Conservation (phyloP, 306 rosid genomes). For the Medicago ruthenica region DNA sequence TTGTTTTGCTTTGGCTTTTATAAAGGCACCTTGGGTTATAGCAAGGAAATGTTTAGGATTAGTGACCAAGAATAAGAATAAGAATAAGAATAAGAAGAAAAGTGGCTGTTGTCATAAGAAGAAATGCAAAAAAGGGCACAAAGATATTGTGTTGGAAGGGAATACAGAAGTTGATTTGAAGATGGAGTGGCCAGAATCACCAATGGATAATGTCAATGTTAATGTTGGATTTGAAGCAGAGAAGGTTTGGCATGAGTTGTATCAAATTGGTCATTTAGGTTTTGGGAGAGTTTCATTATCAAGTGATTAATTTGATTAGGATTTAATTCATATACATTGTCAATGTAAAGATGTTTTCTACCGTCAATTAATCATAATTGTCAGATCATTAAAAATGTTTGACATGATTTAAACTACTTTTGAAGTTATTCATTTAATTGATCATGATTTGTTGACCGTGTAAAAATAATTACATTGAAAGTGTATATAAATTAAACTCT, state of each 20-base stretch:
- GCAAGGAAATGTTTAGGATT: conserved; percentile 63
- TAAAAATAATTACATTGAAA: no score
- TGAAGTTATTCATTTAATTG: no score
- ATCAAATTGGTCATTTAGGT: conserved; percentile 80
- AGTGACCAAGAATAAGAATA: conserved; percentile 44
- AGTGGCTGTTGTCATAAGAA: conserved; percentile 1
- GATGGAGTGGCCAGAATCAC: conserved; percentile 3
- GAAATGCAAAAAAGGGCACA: background rate
- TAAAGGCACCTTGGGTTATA: conserved; percentile 67
- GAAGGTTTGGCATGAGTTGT: conserved; percentile 72
- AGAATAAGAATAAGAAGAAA: conserved; percentile 37
- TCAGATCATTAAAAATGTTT: no score
- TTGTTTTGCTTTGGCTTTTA: conserved; percentile 60
- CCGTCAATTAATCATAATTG: no score
- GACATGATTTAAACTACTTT: no score
- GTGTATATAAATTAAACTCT: no score
- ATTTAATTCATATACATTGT: no score
- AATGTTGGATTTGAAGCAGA: conserved; percentile 68
- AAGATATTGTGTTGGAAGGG: conserved; percentile 41
- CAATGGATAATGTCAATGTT: conserved; percentile 43
- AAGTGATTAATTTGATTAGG: background rate
- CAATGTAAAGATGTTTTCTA: no score
- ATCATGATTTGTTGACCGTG: no score
- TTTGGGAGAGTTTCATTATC: conserved; percentile 77
- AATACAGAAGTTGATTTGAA: background rate